phyloP scores from a whole-genome alignment of 495 filamentous ascomycete species.

The Lasiosphaeris hirsuta region DNA sequence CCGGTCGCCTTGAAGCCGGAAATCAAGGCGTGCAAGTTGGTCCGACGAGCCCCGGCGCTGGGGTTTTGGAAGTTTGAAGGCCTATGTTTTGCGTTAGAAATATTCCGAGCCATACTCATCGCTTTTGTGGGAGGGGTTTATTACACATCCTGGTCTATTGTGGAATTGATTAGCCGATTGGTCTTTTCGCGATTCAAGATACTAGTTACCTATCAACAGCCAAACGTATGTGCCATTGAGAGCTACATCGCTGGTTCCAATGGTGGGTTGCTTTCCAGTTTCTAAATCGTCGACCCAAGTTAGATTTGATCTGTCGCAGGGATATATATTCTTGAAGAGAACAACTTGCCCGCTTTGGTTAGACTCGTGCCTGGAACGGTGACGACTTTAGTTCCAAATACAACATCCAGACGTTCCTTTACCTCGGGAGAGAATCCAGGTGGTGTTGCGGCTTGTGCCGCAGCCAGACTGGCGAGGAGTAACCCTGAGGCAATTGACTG shows the following conservation, averaged over 20 bases:
- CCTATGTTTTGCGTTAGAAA: constrained; percentile 12
- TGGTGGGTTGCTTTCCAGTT: constrained; percentile 38
- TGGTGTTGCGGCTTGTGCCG: constrained; percentile 36
- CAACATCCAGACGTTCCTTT: constrained; percentile 40
- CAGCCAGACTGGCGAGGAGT: constrained; percentile 7
- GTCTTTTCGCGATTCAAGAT: neutral
- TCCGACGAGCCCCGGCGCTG: constrained; percentile 29
- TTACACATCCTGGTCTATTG: constrained; percentile 41
- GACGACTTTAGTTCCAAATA: constrained; percentile 39
- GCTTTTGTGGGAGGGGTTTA: neutral
- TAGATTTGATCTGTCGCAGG: neutral
- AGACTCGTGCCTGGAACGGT: constrained; percentile 37
- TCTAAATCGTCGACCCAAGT: constrained; percentile 9
- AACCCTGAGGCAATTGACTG: constrained; percentile 2
- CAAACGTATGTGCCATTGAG: constrained; percentile 43
- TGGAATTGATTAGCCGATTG: neutral
- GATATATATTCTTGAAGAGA: neutral
- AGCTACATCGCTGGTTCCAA: constrained; percentile 36
- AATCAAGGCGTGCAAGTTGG: constrained; percentile 46
- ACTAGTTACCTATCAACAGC: constrained; percentile 42
- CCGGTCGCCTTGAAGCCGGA: constrained; percentile 41
- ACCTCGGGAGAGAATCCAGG: constrained; percentile 39
- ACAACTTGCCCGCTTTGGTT: constrained; percentile 33
- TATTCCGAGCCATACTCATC: neutral
- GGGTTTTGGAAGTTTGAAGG: constrained; percentile 41